Conservation (phyloP, 1,284 basidiomycete species). For the Mycosarcoma maydis region DNA sequence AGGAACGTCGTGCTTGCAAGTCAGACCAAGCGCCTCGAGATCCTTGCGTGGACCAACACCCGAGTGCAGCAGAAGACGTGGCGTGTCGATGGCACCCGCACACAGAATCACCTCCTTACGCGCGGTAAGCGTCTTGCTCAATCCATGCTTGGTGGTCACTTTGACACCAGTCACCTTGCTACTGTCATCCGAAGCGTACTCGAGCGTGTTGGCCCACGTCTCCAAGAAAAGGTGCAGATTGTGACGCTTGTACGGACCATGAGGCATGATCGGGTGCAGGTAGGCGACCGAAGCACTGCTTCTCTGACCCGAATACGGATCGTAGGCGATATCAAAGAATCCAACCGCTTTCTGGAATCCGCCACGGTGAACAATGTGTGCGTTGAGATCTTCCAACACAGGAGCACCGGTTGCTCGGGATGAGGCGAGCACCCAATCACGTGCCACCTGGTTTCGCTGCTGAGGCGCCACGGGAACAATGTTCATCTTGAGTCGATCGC, state of each 20-base stretch:
- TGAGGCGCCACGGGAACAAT: constrained; percentile 66
- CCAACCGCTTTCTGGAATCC: constrained; percentile 64
- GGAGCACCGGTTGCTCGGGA: constrained; percentile 61
- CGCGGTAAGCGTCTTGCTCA: constrained; percentile 58
- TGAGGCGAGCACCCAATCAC: constrained; percentile 65
- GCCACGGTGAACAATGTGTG: constrained; percentile 62
- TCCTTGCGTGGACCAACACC: constrained; percentile 70
- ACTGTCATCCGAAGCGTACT: constrained; percentile 43
- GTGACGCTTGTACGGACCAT: constrained; percentile 59
- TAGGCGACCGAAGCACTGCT: constrained; percentile 66
- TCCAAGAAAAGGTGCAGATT: constrained; percentile 67
- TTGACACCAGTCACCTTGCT: constrained; percentile 55
- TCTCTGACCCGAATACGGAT: constrained; percentile 64
- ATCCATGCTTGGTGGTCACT: constrained; percentile 56
- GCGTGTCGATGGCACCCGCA: constrained; percentile 69
- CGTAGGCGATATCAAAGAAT: constrained; percentile 67
- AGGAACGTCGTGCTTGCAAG: constrained; percentile 69
- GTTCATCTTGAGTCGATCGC: constrained; percentile 66
- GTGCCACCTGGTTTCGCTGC: constrained; percentile 65
- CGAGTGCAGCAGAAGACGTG: constrained; percentile 71
- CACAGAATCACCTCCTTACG: constrained; percentile 63
- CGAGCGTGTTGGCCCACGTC: constrained; percentile 64
- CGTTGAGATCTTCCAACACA: constrained; percentile 63
- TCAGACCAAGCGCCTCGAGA: constrained; percentile 68
- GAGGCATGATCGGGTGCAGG: constrained; percentile 67